These are phyloP conservation scores for Ophiostoma sp. DNA, from an alignment of 2,329 filamentous ascomycete species.

Conservation along the genomic window DNA sequence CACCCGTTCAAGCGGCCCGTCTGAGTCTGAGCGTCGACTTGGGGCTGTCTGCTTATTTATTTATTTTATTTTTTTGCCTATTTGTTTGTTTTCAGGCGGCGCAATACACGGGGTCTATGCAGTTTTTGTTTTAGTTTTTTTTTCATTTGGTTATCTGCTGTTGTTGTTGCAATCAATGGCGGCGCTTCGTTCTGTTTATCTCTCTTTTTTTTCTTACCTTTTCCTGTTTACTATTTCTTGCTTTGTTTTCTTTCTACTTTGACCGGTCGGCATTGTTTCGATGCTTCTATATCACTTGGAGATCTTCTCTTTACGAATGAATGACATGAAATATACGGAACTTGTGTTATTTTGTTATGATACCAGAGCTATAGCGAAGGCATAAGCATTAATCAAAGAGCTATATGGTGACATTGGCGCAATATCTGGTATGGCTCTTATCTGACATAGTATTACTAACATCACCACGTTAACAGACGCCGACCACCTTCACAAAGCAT, in stretches of 20 bases:
- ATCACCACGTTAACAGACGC: not conserved
- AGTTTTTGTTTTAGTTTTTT: not conserved
- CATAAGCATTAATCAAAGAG: too few species aligned
- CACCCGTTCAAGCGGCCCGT: slow-evolving; percentile 50
- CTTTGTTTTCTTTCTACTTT: too few species aligned
- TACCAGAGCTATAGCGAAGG: too few species aligned
- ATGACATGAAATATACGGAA: too few species aligned
- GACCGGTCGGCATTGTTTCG: too few species aligned
- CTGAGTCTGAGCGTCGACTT: not conserved
- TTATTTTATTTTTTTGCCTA: not conserved
- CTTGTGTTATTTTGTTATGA: too few species aligned
- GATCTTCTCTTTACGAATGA: too few species aligned
- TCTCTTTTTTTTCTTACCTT: too few species aligned
- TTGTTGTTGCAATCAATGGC: not conserved
- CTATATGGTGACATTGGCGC: not conserved
- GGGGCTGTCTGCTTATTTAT: not conserved
- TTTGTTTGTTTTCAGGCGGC: not conserved
- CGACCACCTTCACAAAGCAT: not conserved
- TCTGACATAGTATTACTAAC: not conserved
- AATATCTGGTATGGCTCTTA: not conserved
- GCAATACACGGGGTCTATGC: not conserved
- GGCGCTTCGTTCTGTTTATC: too few species aligned
- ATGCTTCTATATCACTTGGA: too few species aligned
- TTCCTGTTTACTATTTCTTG: too few species aligned
- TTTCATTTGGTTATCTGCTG: not conserved